Conservation (phyloP, 1,284 basidiomycete genomes). For the Heterobasidion irregulare region DNA sequence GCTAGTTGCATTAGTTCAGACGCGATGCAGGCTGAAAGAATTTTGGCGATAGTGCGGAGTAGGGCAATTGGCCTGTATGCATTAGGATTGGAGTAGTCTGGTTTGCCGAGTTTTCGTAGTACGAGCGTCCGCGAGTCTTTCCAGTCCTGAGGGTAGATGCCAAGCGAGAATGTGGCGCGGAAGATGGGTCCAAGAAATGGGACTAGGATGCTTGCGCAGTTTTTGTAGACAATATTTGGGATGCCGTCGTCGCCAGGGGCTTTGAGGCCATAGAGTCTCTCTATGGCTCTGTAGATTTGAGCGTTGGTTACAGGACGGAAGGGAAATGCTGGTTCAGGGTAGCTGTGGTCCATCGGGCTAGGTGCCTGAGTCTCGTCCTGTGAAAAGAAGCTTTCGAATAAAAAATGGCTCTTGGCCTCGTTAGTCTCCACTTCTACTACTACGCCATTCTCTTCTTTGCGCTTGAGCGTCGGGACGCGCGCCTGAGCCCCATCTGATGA, state of each 20-base stretch:
- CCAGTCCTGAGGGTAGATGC: constrained; percentile 26
- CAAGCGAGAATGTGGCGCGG: constrained; percentile 17
- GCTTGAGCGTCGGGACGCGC: constrained; percentile 21
- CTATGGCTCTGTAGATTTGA: background rate
- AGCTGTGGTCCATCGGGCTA: background rate
- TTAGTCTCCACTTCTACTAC: constrained; percentile 12
- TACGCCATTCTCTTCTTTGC: background rate
- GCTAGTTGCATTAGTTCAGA: constrained; percentile 14
- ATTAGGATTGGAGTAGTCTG: constrained; percentile 25
- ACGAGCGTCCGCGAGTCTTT: constrained; percentile 23
- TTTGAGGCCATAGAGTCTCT: constrained; percentile 17
- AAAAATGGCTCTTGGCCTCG: constrained; percentile 17
- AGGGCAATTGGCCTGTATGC: constrained; percentile 33
- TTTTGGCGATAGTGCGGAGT: constrained; percentile 25
- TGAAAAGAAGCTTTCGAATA: constrained; percentile 24
- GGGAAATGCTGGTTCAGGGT: background rate
- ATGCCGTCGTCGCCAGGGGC: constrained; percentile 25
- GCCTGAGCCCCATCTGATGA: constrained; percentile 21
- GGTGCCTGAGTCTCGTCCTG: background rate
- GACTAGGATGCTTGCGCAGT: constrained; percentile 21
- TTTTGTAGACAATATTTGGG: constrained; percentile 25
- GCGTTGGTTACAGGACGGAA: background rate
- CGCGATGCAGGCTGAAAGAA: constrained; percentile 19
- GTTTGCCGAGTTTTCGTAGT: constrained; percentile 29
- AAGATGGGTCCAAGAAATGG: constrained; percentile 17